phyloP scores from a whole-genome alignment of 345 rosid species.

The Brassica rapa region DNA sequence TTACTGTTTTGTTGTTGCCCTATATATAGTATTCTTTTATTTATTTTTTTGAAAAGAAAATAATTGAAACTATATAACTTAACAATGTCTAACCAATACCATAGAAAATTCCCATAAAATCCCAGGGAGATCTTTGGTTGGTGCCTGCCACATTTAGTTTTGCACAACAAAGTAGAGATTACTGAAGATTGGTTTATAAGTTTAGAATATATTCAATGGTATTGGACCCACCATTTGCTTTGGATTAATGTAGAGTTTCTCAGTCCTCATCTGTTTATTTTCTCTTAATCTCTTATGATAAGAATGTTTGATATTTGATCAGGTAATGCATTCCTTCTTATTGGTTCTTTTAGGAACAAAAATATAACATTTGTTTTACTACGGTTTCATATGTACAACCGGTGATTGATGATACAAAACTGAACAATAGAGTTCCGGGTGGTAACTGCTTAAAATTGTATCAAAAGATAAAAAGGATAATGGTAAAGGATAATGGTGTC shows the following conservation, averaged over 20 bases:
- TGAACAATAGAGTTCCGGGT: not conserved
- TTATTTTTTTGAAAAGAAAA: not conserved
- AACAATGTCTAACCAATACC: conserved; percentile 10
- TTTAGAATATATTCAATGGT: conserved; percentile 7
- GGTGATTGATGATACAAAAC: not conserved
- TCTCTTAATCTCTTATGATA: not conserved
- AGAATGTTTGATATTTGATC: not conserved
- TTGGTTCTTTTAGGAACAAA: not conserved
- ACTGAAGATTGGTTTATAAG: not conserved
- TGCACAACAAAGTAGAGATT: not conserved
- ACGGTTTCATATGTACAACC: not conserved
- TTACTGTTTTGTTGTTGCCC: not conserved
- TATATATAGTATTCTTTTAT: not conserved
- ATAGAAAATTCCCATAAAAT: conserved; percentile 27
- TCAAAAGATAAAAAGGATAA: not conserved
- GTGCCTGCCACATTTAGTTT: conserved; percentile 10
- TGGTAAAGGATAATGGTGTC: not conserved
- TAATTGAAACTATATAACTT: not conserved
- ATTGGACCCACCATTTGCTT: conserved; percentile 14
- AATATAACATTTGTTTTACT: not conserved
- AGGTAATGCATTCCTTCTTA: not conserved
- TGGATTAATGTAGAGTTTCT: conserved; percentile 1
- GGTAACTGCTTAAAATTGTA: not conserved
- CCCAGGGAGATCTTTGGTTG: conserved; percentile 35
- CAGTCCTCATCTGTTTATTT: not conserved